phyloP scores from a whole-genome alignment of 2,329 filamentous ascomycete genomes.

The Aciculosporium take region DNA sequence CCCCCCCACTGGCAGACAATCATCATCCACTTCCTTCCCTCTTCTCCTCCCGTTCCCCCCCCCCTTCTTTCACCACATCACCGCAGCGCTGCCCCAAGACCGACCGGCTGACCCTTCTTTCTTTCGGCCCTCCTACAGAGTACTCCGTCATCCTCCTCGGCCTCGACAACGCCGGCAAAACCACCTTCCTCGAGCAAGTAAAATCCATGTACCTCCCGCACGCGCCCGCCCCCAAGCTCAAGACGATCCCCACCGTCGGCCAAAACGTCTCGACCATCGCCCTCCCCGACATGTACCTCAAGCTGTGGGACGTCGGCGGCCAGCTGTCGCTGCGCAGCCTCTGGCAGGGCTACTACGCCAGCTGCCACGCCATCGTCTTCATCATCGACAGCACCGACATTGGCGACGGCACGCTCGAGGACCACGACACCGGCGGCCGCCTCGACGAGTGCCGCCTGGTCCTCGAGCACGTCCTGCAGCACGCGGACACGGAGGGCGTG shows the following conservation, averaged over 20 bases:
- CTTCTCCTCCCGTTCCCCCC: background rate
- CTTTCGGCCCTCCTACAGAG: conserved; percentile 37
- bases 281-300: conserved; percentile 88
- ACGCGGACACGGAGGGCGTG: conserved; percentile 79
- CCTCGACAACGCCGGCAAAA: conserved; percentile 96
- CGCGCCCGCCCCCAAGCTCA: conserved; percentile 49
- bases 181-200: conserved; percentile 92
- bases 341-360: conserved; percentile 92
- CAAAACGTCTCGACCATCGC: conserved; percentile 91
- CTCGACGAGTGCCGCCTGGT: conserved; percentile 82
- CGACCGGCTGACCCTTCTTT: background rate
- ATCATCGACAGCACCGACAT: conserved; percentile 93
- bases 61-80: too few species aligned
- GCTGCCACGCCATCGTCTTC: conserved; percentile 93
- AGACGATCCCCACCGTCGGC: conserved; percentile 91
- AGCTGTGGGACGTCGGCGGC: conserved; percentile 96
- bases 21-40: background rate
- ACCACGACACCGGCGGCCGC: conserved; percentile 40
- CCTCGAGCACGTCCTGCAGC: conserved; percentile 76
- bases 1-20: too few species aligned
- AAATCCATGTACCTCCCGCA: conserved; percentile 68
- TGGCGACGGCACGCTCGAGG: conserved; percentile 59
- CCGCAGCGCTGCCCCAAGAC: too few species aligned
- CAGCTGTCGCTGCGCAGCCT: conserved; percentile 78
- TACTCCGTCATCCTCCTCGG: conserved; percentile 95